Percentiles rank a stretch among this genome's conserved stretches.
Evolutionary conservation across 495 filamentous ascomycete genomes (phyloP).

Genomic region (Aspergillus kassunensis): DNA sequence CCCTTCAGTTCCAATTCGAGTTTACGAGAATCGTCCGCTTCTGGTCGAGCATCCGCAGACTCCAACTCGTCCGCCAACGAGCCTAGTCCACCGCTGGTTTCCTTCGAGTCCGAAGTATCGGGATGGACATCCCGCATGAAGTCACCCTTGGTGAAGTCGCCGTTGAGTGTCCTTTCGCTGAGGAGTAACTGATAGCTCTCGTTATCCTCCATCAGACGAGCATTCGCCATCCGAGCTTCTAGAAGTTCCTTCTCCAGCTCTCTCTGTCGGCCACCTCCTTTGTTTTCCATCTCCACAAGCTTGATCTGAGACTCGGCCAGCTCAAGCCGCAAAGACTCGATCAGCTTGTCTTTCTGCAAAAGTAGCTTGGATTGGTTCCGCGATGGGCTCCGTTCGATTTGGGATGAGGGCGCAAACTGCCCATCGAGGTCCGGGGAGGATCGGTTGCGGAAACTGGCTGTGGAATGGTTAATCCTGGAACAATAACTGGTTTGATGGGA

Average conservation of each 20-base stretch:
- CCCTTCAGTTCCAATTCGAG: slow-evolving; percentile 74
- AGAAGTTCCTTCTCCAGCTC: slow-evolving; percentile 85
- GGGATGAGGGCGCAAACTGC: slow-evolving; percentile 85
- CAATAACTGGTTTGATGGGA: slow-evolving; percentile 1
- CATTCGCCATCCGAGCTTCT: slow-evolving; percentile 90
- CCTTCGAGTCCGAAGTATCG: slow-evolving; percentile 27
- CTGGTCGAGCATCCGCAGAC: slow-evolving; percentile 52
- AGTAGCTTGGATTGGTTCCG: slow-evolving; percentile 82
- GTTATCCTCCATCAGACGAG: slow-evolving; percentile 95
- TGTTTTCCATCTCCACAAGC: slow-evolving; percentile 88
- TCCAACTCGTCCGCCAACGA: slow-evolving; percentile 89
- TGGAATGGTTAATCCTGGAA: slow-evolving; percentile 27
- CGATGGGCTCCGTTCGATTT: slow-evolving; percentile 74
- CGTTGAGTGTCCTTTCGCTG: slow-evolving; percentile 88
- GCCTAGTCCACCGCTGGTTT: slow-evolving; percentile 40
- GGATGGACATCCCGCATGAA: slow-evolving; percentile 60
- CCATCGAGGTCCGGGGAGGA: slow-evolving; percentile 50
- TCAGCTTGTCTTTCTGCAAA: slow-evolving; percentile 91
- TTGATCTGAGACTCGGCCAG: slow-evolving; percentile 94
- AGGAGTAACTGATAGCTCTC: slow-evolving; percentile 95
- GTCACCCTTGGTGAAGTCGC: slow-evolving; percentile 83
- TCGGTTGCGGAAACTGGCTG: slow-evolving; percentile 53
- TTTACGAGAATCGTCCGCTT: slow-evolving; percentile 56
- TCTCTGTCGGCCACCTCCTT: slow-evolving; percentile 75
- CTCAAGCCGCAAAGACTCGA: slow-evolving; percentile 86